Base-by-base conservation (phyloP, 257 asterid species). In the Plectranthus barbatus region DNA sequence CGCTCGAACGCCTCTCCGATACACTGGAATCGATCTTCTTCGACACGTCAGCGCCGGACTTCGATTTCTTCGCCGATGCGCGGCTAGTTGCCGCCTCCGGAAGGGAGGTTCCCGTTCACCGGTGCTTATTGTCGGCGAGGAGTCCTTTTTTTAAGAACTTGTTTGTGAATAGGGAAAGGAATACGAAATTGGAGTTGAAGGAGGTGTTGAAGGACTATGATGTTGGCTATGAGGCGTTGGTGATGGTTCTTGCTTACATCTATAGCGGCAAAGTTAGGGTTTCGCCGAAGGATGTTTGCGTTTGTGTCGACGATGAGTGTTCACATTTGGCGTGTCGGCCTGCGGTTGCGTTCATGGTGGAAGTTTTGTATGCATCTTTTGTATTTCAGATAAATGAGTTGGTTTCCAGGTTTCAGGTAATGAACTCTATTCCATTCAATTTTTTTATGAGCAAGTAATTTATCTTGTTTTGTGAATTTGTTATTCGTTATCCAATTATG, bases 291-390 rank as follows among this genome's bases (percentile, higher is more conserved):
- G 87, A 74, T 64, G 95, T 86, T 29, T 76, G 88, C 63, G 70
- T 76, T 13, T 92, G 98, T 58, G 89, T 81, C 56, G 98, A 92
- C 67, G 90, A 83, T 18, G 91, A 84, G 54, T 92, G 98, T 79
- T 68, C 75, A 48, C 98, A 92, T 69, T 78, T 80, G 70, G 97
- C 93, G 23, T 92, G 98, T 56, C 78, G 86, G 72, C 98, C 98
- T 21, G 88, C 78, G 3, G 74, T 89, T 36, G 79, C 72, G 34
- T 86, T 86, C 75, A 53, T 81, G 83, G 84, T 76, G 70, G 93
- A 86, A 72, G 80, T 85, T 70, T 67, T 92, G 73, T 92, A 84
- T 71, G 76, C 83, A 13, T 79, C 98, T 17, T 83, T 70, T 57
- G 79, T 81, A 39, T 86, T 92, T 75, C 91, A 92, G 77, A 66